A percentile compares a stretch with the other conserved stretches of the same genome.
Conservation (phyloP, 805 yeast genomes). For the Geotrichum ghanense region DNA sequence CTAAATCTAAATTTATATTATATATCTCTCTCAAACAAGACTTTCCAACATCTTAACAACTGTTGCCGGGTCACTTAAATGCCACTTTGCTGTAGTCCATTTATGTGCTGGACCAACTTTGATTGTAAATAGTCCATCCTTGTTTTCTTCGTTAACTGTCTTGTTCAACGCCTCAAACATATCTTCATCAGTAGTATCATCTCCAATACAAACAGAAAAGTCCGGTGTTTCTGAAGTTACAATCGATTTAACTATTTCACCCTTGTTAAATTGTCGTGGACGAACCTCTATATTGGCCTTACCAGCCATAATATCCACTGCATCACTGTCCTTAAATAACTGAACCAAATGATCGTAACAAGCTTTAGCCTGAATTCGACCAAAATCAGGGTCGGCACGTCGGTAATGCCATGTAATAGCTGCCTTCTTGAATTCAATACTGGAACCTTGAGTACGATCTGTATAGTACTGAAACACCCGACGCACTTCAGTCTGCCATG, state of each 20-base stretch:
- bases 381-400: conserved; percentile 87
- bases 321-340: conserved; percentile 51
- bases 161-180: conserved; percentile 66
- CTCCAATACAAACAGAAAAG: conserved; percentile 83
- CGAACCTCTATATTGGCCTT: conserved; percentile 97
- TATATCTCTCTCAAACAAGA: too few relatives aligned
- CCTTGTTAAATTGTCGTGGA: conserved; percentile 89
- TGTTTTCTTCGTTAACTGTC: not conserved
- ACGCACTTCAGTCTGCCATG: conserved; percentile 83
- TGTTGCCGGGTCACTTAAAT: not conserved
- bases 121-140: not conserved
- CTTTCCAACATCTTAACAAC: not conserved
- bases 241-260: conserved; percentile 82
- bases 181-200: conserved; percentile 94
- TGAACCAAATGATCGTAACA: conserved; percentile 54
- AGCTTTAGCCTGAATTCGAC: conserved; percentile 71
- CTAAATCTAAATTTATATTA: too few relatives aligned
- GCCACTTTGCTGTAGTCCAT: not conserved
- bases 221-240: conserved; percentile 60
- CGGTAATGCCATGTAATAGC: conserved; percentile 98
- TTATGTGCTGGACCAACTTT: conserved; percentile 1
- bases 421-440: conserved; percentile 77
- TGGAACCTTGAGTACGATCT: conserved; percentile 82
- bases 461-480: conserved; percentile 65
- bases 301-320: conserved; percentile 93